Evolutionary conservation across 768 basidiomycete species (phyloP), one percentile per base, ranked within the genome.

Genomic region (Tephrocybe sp.): DNA sequence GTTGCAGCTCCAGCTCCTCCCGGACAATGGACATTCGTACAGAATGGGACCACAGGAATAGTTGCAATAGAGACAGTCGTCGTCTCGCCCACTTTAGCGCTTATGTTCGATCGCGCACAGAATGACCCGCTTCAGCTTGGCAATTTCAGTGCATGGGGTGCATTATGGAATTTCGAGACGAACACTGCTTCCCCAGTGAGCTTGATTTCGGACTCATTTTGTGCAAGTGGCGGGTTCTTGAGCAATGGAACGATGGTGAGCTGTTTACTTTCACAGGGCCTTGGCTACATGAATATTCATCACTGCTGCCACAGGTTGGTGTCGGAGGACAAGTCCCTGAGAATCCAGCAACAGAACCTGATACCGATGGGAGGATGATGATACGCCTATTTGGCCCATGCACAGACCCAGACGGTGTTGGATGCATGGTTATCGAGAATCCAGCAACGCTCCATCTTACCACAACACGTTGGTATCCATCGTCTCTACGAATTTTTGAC

Each of bases 351-450:
- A 65, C 65, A 3, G 47, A 59, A 26, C 51, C 51, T 17, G 52
- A 49, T 32, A 47, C 48, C 6, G 55, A 70, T 58, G 72, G 73
- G 5, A 58, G 69, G 1, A 70, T 70, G 63, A 67, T 58, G 14
- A 53, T 75, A n/a, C 65, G 74, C 10, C 48, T 74, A 0, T 72
- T 72, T 53, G 69, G 69, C 14, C 73, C 73, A 7, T 76, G 74
- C 52, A 58, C 62, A 11, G 62, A 70, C 52, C 44, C 46, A n/a
- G 51, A 46, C 10, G 58, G 58, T 13, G 54, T 51, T 8, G 63
- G 64, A 12, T 75, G 74, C 43, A 67, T 65, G 5, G 46, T 76
- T 2, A 65, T 71, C 20, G 73, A 76, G 39, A 66, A 72, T 41
- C 70, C 68, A 14, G 62, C 49, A 8, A 65, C 51, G 0, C 55